Conservation (phyloP, 768 basidiomycete species). For the Phaeotremella skinneri region DNA sequence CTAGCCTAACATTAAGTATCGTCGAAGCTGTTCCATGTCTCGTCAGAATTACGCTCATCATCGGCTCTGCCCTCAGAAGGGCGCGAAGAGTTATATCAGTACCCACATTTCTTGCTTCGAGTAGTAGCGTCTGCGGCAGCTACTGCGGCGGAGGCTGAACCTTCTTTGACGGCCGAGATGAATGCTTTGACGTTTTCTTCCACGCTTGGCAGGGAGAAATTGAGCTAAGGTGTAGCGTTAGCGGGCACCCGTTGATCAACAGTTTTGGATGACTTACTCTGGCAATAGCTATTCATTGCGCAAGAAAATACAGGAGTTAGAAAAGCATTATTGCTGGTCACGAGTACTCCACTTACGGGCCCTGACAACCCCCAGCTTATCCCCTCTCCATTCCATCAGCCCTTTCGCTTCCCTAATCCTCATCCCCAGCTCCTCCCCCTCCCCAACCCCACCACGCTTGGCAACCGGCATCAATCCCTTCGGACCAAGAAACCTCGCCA, state of each 20-base stretch:
- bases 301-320: background rate
- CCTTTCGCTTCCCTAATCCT: conserved; percentile 77
- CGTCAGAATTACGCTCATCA: conserved; percentile 2
- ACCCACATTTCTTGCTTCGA: conserved; percentile 59
- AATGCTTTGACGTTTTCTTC: conserved; percentile 76
- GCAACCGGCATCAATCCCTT: conserved; percentile 94
- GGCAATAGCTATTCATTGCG: conserved; percentile 23
- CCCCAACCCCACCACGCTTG: conserved; percentile 88
- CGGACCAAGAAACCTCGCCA: conserved; percentile 77
- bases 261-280: conserved; percentile 21
- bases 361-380: conserved; percentile 78
- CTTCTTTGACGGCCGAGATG: conserved; percentile 52
- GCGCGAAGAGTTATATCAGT: background rate
- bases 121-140: conserved; percentile 57
- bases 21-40: conserved; percentile 61
- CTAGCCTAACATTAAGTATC: conserved; percentile 77
- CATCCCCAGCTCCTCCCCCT: conserved; percentile 66
- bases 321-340: background rate
- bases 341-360: conserved; percentile 59
- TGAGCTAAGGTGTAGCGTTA: conserved; percentile 56
- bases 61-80: background rate
- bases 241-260: background rate
- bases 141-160: conserved; percentile 15
- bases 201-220: conserved; percentile 72
- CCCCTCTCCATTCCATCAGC: conserved; percentile 88